phyloP scores from a whole-genome alignment of 2,329 filamentous ascomycete species.

The Eutypella sp. region DNA sequence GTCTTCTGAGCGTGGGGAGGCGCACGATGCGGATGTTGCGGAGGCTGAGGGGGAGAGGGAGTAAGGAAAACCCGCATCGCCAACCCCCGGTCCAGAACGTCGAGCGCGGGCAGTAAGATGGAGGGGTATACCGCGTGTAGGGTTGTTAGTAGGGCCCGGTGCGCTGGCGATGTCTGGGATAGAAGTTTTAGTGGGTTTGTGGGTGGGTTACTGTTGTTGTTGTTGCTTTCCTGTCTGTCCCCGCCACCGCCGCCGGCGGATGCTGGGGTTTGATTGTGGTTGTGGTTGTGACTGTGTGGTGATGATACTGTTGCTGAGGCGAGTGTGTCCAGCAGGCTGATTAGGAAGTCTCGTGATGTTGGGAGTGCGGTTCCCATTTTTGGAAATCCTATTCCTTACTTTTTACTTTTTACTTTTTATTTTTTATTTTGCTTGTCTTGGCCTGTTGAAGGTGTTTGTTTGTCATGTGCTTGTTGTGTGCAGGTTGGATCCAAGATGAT shows the following conservation, averaged over 20 bases:
- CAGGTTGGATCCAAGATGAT: no score
- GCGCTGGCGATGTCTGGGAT: constrained; percentile 29
- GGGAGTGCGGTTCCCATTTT: no score
- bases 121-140: constrained; percentile 82
- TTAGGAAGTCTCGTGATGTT: no score
- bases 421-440: no score
- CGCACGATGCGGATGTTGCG: no score
- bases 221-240: constrained; percentile 5
- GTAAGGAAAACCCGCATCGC: constrained; percentile 53
- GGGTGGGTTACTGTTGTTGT: constrained; percentile 12
- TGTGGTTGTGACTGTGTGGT: no score
- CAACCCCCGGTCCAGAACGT: constrained; percentile 75
- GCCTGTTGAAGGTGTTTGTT: no score
- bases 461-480: no score
- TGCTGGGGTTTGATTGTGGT: background rate
- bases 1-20: no score
- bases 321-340: constrained; percentile 44
- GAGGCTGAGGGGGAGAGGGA: no score
- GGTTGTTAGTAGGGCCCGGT: constrained; percentile 61
- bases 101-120: constrained; percentile 76
- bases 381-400: no score
- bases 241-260: background rate
- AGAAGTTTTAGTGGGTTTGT: constrained; percentile 32
- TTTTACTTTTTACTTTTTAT: no score
- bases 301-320: constrained; percentile 14